Percentiles rank a stretch among this genome's conserved stretches.
Evolutionary conservation across 148 eudicot genomes (phyloP).

Genomic region (Arbutus unedo): DNA sequence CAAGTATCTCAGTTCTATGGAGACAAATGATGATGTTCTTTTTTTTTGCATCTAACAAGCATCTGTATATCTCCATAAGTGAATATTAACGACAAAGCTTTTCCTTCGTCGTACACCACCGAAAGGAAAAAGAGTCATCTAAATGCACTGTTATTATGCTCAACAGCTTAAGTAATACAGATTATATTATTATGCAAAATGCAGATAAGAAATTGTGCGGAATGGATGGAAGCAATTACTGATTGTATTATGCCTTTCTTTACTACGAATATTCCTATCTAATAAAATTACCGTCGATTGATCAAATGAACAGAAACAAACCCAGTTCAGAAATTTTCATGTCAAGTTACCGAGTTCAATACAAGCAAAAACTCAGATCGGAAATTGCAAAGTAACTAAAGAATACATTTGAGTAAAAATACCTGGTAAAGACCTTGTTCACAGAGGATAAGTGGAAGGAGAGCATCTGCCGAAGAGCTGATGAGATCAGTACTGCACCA

Average conservation of each 20-base stretch:
- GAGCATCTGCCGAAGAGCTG: conserved; percentile 92
- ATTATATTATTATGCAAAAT: not conserved
- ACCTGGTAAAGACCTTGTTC: conserved; percentile 91
- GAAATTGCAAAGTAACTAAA: not conserved
- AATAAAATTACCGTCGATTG: not conserved
- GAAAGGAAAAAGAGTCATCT: not conserved
- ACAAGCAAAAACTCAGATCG: not conserved
- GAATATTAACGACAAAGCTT: not conserved
- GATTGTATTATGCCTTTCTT: not conserved
- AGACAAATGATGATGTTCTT: not conserved
- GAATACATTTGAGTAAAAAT: not conserved
- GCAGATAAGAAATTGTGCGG: not conserved
- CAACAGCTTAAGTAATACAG: not conserved
- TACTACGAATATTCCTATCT: not conserved
- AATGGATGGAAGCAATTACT: not conserved
- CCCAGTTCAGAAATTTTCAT: not conserved
- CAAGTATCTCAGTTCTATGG: not conserved
- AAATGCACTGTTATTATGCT: not conserved
- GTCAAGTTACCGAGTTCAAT: not conserved
- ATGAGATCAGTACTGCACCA: conserved; percentile 72
- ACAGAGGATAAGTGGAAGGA: conserved; percentile 85
- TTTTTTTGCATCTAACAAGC: not conserved
- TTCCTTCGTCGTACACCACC: not conserved
- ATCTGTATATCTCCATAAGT: not conserved
- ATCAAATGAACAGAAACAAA: not conserved